phyloP scores from a whole-genome alignment of 2,329 filamentous ascomycete species.

The Fusarium sp. region DNA sequence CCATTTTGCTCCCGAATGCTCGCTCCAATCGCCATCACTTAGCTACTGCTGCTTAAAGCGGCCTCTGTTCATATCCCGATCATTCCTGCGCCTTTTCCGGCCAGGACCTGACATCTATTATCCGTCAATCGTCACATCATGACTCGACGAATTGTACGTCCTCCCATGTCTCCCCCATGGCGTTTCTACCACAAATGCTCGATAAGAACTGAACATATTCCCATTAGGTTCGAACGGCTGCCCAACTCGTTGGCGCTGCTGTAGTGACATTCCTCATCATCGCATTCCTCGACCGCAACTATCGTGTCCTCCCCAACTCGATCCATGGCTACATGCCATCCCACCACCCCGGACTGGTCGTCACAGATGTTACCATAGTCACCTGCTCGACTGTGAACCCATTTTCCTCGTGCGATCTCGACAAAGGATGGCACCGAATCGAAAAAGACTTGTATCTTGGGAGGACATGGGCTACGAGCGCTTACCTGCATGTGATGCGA shows the following conservation, averaged over 20 bases:
- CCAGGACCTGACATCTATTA: constrained; percentile 6
- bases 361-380: constrained; percentile 85
- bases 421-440: constrained; percentile 81
- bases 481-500: constrained; percentile 83
- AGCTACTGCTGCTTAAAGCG: constrained; percentile 36
- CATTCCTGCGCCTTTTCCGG: background rate
- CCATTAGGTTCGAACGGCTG: constrained; percentile 70
- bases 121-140: constrained; percentile 42
- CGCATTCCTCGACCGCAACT: constrained; percentile 88
- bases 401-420: constrained; percentile 80
- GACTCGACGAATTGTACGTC: constrained; percentile 54
- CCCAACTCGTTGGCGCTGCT: constrained; percentile 77
- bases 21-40: constrained; percentile 24
- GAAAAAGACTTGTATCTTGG: constrained; percentile 90
- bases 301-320: constrained; percentile 83
- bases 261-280: constrained; percentile 75
- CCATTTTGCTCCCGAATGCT: constrained; percentile 37
- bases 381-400: constrained; percentile 80
- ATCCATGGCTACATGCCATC: constrained; percentile 89
- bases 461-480: constrained; percentile 77
- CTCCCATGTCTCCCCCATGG: background rate
- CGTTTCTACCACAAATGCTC: background rate
- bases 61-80: constrained; percentile 17
- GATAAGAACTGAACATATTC: constrained; percentile 11
- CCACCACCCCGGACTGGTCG: constrained; percentile 84